Evolutionary conservation across 257 asterid genomes (phyloP), one percentile per base, ranked within the genome.

Genomic region (Solanum chiquidenum): DNA sequence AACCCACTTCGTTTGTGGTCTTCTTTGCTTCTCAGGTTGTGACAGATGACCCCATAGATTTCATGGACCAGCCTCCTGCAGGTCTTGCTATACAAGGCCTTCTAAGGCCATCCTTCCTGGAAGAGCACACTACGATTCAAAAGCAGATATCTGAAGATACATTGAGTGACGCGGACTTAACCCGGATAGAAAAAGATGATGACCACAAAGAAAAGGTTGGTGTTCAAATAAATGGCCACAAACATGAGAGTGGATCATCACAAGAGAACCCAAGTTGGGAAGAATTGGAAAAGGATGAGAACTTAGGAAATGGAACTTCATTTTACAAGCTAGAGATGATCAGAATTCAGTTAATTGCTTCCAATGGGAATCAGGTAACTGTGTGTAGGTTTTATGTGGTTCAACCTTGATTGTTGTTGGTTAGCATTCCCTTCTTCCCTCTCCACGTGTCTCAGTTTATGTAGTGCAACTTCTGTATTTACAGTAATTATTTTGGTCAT

Each of bases 1-100:
- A 38, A 72, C 74, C 49, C 72, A 12, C 52, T 52, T 60, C 7
- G 14, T 44, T 46, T 33, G 42, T 68, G 38, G 13, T 89, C 86
- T 85, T 89, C 83, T 88, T 58, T 86, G 44, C 88, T 87, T 27
- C 89, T 89, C 89, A 96, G 99, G 98, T 91, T 12, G 95, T 94
- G 72, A 92, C 95, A 52, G 99, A 94, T 86, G 95, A 94, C 90
- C 98, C 99, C 49, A 91, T 97, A 71, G 98, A 97, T 92, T 92
- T 93, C 89, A 94, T 97, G 99, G 98, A 95, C 87, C 98, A 93
- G 90, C 99, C 98, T 74, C 92, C 98, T 52, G 95, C 96, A 69
- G 99, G 99, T 83, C 96, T 97, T 88, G 95, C 96, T 40, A 93
- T 96, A 88, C 98, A 96, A 89, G 99, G 99, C 89, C 91, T 97